These are phyloP conservation scores for Xylaria hypoxylon DNA, from an alignment of 2,329 filamentous ascomycete species.

Conservation along the genomic window DNA sequence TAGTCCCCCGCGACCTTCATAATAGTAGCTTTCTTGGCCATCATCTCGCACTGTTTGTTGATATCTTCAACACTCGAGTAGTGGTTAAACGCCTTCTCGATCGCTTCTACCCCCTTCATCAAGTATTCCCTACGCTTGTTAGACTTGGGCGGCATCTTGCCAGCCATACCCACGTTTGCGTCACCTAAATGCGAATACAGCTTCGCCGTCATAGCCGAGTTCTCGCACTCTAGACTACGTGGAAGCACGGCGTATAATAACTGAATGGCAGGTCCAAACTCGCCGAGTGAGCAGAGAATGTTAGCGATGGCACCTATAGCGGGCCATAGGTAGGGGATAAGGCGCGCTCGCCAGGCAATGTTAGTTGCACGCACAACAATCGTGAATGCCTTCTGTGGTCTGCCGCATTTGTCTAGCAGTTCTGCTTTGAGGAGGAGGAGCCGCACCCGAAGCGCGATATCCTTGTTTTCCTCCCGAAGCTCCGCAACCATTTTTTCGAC, in stretches of 20 bases:
- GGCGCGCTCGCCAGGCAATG: slow-evolving; percentile 75
- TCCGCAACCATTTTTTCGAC: slow-evolving; percentile 59
- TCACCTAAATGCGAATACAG: slow-evolving; percentile 80
- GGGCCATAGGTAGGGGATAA: slow-evolving; percentile 79
- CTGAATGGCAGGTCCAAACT: slow-evolving; percentile 74
- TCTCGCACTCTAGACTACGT: slow-evolving; percentile 78
- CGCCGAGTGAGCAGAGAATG: slow-evolving; percentile 75
- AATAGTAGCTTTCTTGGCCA: slow-evolving; percentile 84
- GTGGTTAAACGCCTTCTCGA: slow-evolving; percentile 72
- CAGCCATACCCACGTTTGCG: slow-evolving; percentile 81
- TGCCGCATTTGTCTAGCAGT: slow-evolving; percentile 74
- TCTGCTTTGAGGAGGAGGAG: slow-evolving; percentile 79
- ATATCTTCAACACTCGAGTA: slow-evolving; percentile 76
- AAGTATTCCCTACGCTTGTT: slow-evolving; percentile 66
- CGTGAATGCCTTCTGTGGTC: slow-evolving; percentile 80
- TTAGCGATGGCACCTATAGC: slow-evolving; percentile 74
- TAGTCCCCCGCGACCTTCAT: slow-evolving; percentile 76
- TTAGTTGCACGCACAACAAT: slow-evolving; percentile 79
- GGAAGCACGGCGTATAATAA: slow-evolving; percentile 79
- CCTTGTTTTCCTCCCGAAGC: slow-evolving; percentile 59
- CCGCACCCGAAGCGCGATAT: slow-evolving; percentile 74
- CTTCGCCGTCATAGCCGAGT: slow-evolving; percentile 69
- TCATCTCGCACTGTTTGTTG: slow-evolving; percentile 78
- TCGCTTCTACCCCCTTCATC: slow-evolving; percentile 67
- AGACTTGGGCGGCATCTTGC: slow-evolving; percentile 59